Conservation (phyloP, 2,329 filamentous ascomycete species). For the Ophiocordyceps unilateralis region DNA sequence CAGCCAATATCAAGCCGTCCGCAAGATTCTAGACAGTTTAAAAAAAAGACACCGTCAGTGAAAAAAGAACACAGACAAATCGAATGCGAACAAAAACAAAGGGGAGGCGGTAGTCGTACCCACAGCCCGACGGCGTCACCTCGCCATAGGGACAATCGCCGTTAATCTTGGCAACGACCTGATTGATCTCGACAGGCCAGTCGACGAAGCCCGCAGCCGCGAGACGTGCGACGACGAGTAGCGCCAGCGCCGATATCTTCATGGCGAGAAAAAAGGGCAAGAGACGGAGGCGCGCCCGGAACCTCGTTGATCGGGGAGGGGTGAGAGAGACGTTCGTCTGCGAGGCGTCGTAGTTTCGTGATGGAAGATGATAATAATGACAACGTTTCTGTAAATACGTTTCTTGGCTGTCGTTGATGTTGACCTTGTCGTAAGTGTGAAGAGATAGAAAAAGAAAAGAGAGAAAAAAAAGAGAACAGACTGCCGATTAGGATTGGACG, state of each 20-base stretch:
- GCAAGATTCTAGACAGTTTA: no score
- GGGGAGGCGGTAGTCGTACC: slow-evolving; percentile 20
- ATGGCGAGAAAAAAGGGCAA: background rate
- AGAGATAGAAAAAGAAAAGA: background rate
- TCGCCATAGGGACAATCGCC: slow-evolving; percentile 41
- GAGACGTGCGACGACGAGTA: slow-evolving; percentile 25
- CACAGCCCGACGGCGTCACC: slow-evolving; percentile 38
- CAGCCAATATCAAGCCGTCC: no score
- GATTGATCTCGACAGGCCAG: slow-evolving; percentile 31
- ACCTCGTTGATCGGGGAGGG: no score
- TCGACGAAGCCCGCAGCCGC: slow-evolving; percentile 36
- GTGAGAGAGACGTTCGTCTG: no score
- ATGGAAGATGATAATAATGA: no score
- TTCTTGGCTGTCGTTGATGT: no score
- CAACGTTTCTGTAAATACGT: no score
- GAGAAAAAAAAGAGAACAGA: background rate
- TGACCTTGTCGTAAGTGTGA: no score
- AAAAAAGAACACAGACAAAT: background rate
- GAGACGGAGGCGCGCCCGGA: background rate
- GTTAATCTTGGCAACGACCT: slow-evolving; percentile 28
- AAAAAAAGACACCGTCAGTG: no score
- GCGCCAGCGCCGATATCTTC: slow-evolving; percentile 7
- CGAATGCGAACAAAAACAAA: background rate
- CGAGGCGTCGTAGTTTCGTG: no score
- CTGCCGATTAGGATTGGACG: no score